These are phyloP conservation scores for Elaeis guineensis DNA, from an alignment of 176 grass and related monocot species.

Conservation along the genomic window DNA sequence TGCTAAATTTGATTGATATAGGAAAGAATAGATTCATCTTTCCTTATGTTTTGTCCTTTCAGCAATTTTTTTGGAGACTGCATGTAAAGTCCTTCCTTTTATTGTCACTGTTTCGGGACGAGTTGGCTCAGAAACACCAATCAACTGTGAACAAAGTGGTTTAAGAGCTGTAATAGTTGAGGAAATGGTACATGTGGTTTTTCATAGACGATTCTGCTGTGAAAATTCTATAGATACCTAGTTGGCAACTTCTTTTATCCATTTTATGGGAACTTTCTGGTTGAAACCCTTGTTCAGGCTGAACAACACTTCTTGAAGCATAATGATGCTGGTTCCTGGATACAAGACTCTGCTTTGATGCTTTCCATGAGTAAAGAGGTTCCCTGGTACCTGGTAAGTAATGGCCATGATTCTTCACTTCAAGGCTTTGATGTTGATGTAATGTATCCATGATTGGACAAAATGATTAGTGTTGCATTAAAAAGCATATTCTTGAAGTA, in stretches of 20 bases:
- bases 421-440: conserved; percentile 5
- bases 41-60: conserved; percentile 14
- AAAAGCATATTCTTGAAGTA: no score
- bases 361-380: conserved; percentile 76
- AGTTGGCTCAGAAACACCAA: conserved; percentile 79
- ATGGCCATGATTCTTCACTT: background rate
- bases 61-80: conserved; percentile 77
- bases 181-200: conserved; percentile 54
- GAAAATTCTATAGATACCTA: no score
- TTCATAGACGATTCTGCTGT: background rate
- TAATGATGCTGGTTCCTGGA: conserved; percentile 96
- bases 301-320: conserved; percentile 96
- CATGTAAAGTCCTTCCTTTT: conserved; percentile 71
- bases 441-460: conserved; percentile 4
- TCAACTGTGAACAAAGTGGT: conserved; percentile 87
- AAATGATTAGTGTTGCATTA: no score
- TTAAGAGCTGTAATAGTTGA: conserved; percentile 85
- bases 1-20: no score
- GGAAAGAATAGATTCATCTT: no score
- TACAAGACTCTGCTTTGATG: conserved; percentile 87
- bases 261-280: no score
- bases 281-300: conserved; percentile 30
- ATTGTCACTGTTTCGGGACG: conserved; percentile 74
- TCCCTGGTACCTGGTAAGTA: conserved; percentile 94
- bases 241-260: no score